Evolutionary conservation across 2,329 filamentous ascomycete species (phyloP).

Genomic region (Blumeria graminis): DNA sequence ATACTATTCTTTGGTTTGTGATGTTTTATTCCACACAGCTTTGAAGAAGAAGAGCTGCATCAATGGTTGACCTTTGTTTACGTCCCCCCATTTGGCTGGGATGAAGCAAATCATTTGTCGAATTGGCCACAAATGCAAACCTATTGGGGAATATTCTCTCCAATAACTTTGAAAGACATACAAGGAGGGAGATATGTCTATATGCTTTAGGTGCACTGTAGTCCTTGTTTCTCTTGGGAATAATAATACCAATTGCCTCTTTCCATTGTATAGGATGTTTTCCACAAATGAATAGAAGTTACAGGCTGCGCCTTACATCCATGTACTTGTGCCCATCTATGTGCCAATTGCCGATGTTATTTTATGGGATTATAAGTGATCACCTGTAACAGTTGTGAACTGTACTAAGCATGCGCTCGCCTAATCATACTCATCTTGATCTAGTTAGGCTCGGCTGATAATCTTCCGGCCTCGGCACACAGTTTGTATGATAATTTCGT

Average conservation of each 20-base stretch:
- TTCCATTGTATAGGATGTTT: no score
- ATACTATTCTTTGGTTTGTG: neutral
- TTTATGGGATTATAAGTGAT: neutral
- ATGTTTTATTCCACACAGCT: neutral
- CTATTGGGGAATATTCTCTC: neutral
- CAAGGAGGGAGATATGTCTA: neutral
- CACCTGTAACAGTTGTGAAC: neutral
- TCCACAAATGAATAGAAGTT: no score
- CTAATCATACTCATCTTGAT: no score
- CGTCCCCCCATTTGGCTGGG: neutral
- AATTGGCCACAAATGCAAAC: neutral
- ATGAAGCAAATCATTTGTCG: neutral
- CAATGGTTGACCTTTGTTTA: neutral
- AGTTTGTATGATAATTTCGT: no score
- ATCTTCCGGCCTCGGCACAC: no score
- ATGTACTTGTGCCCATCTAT: neutral
- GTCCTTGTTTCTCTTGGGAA: neutral
- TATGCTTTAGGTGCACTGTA: neutral
- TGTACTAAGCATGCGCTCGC: no score
- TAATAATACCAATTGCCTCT: neutral
- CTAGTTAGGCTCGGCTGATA: no score
- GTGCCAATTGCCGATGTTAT: neutral
- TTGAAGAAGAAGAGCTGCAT: neutral
- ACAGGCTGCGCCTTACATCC: no score
- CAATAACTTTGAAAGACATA: neutral